phyloP scores from a whole-genome alignment of 2,329 filamentous ascomycete genomes.

The Fonsecaea erecta region DNA sequence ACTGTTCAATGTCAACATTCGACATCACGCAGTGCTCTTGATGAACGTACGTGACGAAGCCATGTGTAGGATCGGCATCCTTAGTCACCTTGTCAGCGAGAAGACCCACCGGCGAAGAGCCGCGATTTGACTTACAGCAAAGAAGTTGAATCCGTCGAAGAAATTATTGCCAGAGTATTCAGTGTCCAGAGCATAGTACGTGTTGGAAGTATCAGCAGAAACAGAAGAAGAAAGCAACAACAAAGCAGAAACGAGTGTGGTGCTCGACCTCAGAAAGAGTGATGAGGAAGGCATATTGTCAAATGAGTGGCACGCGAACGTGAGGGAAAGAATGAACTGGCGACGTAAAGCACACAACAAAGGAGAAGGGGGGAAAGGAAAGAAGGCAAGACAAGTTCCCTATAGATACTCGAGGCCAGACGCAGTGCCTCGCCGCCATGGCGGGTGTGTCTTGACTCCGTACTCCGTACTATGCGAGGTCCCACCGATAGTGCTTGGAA shows the following conservation, averaged over 20 bases:
- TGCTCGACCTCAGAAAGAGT: conserved; percentile 39
- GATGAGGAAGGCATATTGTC: conserved; percentile 37
- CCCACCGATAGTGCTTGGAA: conserved; percentile 8
- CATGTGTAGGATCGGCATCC: conserved; percentile 53
- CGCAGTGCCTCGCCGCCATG: conserved; percentile 12
- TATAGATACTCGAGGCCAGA: conserved; percentile 7
- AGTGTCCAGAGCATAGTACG: conserved; percentile 42
- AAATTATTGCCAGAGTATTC: conserved; percentile 54
- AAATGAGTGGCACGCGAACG: conserved; percentile 33
- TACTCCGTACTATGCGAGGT: not conserved
- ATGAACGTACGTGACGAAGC: conserved; percentile 50
- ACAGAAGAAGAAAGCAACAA: conserved; percentile 33
- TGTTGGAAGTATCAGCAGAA: conserved; percentile 23
- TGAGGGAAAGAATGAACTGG: conserved; percentile 13
- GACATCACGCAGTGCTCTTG: not conserved
- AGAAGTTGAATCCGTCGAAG: conserved; percentile 57
- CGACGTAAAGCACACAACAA: conserved; percentile 24
- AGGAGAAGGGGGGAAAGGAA: conserved; percentile 6
- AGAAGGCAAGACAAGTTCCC: conserved; percentile 8
- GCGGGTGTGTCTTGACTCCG: not conserved
- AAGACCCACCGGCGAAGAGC: not conserved
- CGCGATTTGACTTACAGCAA: conserved; percentile 37
- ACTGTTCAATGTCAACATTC: conserved; percentile 26
- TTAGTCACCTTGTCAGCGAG: conserved; percentile 17
- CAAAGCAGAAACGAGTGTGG: conserved; percentile 38